A percentile compares a stretch with the other conserved stretches of the same genome.
Conservation (phyloP, 106 monocot genomes). For the Iris macrosiphon region DNA sequence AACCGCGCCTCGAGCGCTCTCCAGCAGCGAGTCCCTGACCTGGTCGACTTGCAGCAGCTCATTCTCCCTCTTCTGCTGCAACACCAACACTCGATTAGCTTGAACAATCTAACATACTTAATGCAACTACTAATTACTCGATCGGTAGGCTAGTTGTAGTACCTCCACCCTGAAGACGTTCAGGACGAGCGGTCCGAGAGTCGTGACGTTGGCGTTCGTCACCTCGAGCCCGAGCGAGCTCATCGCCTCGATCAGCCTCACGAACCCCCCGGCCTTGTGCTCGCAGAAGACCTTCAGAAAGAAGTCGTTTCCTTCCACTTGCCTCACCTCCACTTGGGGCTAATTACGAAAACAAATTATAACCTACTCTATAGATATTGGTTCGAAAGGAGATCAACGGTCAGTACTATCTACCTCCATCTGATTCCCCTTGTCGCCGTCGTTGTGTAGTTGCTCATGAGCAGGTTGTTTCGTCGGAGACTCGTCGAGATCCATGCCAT, state of each 20-base stretch:
- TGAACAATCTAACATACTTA: not conserved
- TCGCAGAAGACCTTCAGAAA: constrained; percentile 81
- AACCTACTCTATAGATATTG: no score
- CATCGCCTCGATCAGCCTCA: constrained; percentile 81
- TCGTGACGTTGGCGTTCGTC: constrained; percentile 75
- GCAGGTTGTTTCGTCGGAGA: constrained; percentile 8
- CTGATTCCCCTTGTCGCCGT: constrained; percentile 45
- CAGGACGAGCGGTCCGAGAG: constrained; percentile 52
- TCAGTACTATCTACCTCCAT: constrained; percentile 94
- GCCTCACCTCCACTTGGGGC: constrained; percentile 89
- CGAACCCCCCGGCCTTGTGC: constrained; percentile 63
- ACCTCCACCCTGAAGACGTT: constrained; percentile 80
- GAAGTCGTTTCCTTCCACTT: constrained; percentile 68
- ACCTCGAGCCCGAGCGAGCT: constrained; percentile 72
- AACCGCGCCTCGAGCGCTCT: constrained; percentile 41
- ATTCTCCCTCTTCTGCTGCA: constrained; percentile 78
- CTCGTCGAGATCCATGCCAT: constrained; percentile 16
- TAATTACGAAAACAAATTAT: constrained; percentile 2
- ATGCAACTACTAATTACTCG: not conserved
- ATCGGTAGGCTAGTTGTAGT: not conserved
- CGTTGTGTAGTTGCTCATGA: not conserved
- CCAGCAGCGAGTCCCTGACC: constrained; percentile 78
- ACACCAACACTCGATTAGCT: no score
- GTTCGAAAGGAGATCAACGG: no score
- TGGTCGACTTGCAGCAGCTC: constrained; percentile 78